These are phyloP conservation scores for Karstenula rhodostoma DNA, from an alignment of 2,329 filamentous ascomycete species.

Conservation along the genomic window DNA sequence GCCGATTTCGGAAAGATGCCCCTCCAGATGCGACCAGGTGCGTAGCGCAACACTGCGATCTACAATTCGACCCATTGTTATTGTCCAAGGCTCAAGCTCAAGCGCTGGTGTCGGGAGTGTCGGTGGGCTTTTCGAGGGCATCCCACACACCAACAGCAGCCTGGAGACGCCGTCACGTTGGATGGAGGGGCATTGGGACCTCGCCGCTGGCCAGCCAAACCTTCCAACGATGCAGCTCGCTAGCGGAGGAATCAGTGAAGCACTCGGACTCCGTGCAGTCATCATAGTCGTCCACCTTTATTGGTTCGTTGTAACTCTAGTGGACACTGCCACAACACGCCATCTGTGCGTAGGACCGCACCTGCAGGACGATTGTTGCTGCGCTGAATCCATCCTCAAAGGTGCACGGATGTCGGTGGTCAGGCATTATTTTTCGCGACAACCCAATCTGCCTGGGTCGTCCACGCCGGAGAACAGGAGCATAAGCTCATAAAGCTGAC, in stretches of 20 bases:
- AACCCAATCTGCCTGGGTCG: not conserved
- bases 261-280: conserved; percentile 12
- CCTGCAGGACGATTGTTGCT: not conserved
- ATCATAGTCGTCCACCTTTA: not conserved
- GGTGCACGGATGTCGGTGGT: not conserved
- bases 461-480: not conserved
- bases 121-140: not conserved
- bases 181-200: not conserved
- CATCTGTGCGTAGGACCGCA: not conserved
- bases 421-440: no score
- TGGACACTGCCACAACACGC: not conserved
- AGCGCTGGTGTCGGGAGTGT: conserved; percentile 2
- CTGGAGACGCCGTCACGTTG: conserved; percentile 7
- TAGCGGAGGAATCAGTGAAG: conserved; percentile 1
- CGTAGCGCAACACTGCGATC: not conserved
- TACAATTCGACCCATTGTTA: not conserved
- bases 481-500: conserved; percentile 4
- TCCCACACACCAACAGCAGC: conserved; percentile 4
- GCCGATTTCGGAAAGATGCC: conserved; percentile 9
- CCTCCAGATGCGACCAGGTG: conserved; percentile 9
- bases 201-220: conserved; percentile 1
- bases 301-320: not conserved
- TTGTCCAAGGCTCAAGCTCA: no score
- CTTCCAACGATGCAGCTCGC: conserved; percentile 3
- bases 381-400: not conserved